Evolutionary conservation across 768 basidiomycete genomes (phyloP).

Genomic region (Rhodotorula diobovata): DNA sequence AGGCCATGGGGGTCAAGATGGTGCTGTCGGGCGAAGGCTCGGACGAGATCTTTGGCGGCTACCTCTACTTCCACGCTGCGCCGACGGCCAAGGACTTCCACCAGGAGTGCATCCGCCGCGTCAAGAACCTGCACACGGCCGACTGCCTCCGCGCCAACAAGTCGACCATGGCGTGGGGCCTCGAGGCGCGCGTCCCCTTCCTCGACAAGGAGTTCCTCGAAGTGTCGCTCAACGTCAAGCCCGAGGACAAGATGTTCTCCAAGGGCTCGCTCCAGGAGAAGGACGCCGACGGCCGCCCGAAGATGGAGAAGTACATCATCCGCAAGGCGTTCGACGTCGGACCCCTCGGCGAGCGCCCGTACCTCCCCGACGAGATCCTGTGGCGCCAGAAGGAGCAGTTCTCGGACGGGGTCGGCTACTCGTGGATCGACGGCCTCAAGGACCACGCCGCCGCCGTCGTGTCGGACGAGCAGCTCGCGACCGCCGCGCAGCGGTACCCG

Average conservation of each 20-base stretch:
- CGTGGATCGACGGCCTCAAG: constrained; percentile 65
- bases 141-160: constrained; percentile 99
- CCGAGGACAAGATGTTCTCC: constrained; percentile 79
- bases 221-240: constrained; percentile 81
- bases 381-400: constrained; percentile 99
- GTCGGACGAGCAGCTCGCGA: constrained; percentile 74
- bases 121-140: constrained; percentile 94
- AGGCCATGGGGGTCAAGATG: constrained; percentile 99
- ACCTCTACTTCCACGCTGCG: constrained; percentile 98
- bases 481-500: constrained; percentile 68
- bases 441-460: constrained; percentile 69
- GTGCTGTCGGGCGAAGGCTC: constrained; percentile 95
- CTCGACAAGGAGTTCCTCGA: constrained; percentile 95
- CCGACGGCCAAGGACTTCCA: constrained; percentile 84
- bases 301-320: constrained; percentile 98
- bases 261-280: constrained; percentile 69
- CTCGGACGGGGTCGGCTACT: constrained; percentile 66
- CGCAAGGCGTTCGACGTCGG: constrained; percentile 90
- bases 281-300: constrained; percentile 80
- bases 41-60: constrained; percentile 96
- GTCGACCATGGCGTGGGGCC: constrained; percentile 99
- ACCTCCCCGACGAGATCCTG: constrained; percentile 86
- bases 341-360: constrained; percentile 73
- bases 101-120: constrained; percentile 86
- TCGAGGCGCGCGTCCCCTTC: constrained; percentile 98